A percentile compares a stretch with the other conserved stretches of the same genome.
Evolutionary conservation across 1,284 basidiomycete genomes (phyloP).

Genomic region (Cutaneotrichosporon cavernicola): DNA sequence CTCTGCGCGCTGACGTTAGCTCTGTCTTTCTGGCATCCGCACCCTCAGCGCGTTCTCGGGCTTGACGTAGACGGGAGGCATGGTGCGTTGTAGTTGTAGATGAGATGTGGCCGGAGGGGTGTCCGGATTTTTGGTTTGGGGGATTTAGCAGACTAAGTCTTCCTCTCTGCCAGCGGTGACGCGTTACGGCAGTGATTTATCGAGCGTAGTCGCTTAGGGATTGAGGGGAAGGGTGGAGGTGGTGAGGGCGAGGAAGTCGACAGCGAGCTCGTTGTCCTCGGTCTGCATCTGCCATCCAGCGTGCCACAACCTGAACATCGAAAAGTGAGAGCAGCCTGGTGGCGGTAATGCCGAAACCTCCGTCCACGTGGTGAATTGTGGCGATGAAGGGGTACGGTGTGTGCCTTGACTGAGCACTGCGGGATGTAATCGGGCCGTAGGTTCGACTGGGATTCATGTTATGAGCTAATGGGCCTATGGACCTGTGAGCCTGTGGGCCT

Average conservation of each 20-base stretch:
- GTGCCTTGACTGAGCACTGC: background rate
- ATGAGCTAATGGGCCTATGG: too few relatives aligned
- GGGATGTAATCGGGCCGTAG: background rate
- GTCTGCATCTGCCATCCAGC: background rate
- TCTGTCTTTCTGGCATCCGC: conserved; percentile 11
- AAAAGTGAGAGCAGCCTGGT: conserved; percentile 2
- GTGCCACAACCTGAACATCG: background rate
- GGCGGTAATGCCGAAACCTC: conserved; percentile 1
- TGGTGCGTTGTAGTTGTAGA: conserved; percentile 25
- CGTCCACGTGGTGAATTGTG: conserved; percentile 5
- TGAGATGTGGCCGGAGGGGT: conserved; percentile 11
- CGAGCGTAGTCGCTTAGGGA: conserved; percentile 34
- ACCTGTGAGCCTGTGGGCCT: too few relatives aligned
- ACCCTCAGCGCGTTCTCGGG: conserved; percentile 55
- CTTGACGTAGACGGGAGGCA: conserved; percentile 53
- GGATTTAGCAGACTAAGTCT: conserved; percentile 34
- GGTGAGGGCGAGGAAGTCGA: conserved; percentile 15
- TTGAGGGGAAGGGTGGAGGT: conserved; percentile 8
- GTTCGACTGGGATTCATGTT: too few relatives aligned
- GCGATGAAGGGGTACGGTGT: background rate
- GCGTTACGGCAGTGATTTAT: conserved; percentile 36
- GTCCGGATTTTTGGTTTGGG: conserved; percentile 12
- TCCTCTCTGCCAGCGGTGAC: conserved; percentile 33
- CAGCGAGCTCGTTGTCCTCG: conserved; percentile 12
- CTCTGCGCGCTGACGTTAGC: conserved; percentile 45